Base-by-base conservation (phyloP, 1,284 basidiomycete species). In the Flammula alnicola region DNA sequence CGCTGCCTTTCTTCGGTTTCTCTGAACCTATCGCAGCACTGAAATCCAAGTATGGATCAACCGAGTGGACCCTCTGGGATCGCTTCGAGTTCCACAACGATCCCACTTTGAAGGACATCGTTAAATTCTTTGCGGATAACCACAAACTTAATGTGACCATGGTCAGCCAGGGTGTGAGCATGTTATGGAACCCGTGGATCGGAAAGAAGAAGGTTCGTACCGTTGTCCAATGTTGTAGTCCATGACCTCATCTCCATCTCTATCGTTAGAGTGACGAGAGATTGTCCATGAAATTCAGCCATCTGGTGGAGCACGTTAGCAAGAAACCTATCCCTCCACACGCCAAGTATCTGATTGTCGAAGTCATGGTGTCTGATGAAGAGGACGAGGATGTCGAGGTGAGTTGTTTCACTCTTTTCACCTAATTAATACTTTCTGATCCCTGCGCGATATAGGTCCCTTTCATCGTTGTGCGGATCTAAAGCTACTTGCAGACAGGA, bases 51-150 rank as follows among this genome's bases (percentile, higher is more conserved):
- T 97, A 95, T 69, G 86, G 84, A 58, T 74, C 77, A 40, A 88
- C 80, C 1, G 93, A 97, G 60, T 99, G 97, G 96, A 99, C 97
- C 3, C 81, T 99, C 27, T 99, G 97, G 97, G 95, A 98, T 71
- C 86, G 95, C 49, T 95, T 99, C 76, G 89, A 95, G 70, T 91
- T 99, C 71, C 80, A 86, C 61, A 83, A 87, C 63, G 88, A 99
- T 70, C 91, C 95, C 7, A 93, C 94, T 9, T 78, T 99, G 55
- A 79, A 88, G 64, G 88, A 97, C 44, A 85, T 99, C 65, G 69
- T 98, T 41, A 74, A 84, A 52, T 93, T 83, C 79, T 98, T 99
- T 83, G 75, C 86, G 72, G 78, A 79, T 40, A 79, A 91, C 60
- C 91, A 98, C 69, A 87, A 88, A 31, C 83, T 99, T 33, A 91